Conservation (phyloP, 2,329 filamentous ascomycete genomes). For the Fusarium newnesense region DNA sequence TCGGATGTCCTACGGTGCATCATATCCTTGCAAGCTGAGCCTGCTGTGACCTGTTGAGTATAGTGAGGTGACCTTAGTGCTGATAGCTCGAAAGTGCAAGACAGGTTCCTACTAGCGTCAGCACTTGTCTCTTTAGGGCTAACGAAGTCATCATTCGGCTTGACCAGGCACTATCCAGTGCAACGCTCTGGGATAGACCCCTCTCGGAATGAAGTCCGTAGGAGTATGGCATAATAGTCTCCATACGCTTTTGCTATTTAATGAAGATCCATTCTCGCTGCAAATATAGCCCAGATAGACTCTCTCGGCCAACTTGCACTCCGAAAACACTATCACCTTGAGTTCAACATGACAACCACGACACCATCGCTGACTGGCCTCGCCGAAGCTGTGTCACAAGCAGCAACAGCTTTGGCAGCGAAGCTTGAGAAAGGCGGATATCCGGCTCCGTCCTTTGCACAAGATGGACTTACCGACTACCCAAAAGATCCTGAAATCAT, state of each 20-base stretch:
- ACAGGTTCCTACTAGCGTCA: neutral
- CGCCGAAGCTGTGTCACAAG: neutral
- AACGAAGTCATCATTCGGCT: neutral
- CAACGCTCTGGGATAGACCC: neutral
- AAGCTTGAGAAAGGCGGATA: constrained; percentile 14
- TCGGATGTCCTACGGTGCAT: neutral
- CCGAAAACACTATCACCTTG: neutral
- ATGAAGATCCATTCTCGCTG: neutral
- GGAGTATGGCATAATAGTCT: neutral
- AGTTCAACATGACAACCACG: neutral
- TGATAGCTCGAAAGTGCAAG: too few relatives aligned
- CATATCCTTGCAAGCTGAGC: neutral
- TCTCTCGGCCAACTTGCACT: neutral
- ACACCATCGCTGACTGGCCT: neutral
- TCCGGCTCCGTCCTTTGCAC: constrained; percentile 5
- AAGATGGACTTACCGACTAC: constrained; percentile 12
- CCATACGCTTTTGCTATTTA: neutral
- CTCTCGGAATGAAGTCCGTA: too few relatives aligned
- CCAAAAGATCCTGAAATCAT: constrained; percentile 23
- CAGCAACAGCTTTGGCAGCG: neutral
- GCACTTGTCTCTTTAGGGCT: neutral
- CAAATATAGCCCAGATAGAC: too few relatives aligned
- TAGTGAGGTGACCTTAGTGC: too few relatives aligned
- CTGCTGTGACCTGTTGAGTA: neutral
- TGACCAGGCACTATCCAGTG: too few relatives aligned